Conservation (phyloP, 257 asterid species). For the Lithospermum erythrorhizon region DNA sequence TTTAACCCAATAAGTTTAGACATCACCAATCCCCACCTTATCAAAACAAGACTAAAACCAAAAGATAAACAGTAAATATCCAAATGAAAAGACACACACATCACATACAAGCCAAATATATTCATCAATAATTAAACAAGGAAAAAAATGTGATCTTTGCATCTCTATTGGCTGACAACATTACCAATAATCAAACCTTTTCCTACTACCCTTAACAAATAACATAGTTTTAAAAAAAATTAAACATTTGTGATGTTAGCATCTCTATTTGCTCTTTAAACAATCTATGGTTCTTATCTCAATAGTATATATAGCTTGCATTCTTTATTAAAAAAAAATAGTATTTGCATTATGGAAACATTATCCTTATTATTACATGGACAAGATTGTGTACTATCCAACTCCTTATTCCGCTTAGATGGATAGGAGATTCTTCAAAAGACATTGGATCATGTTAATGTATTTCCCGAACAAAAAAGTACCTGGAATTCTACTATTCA, state of each 20-base stretch:
- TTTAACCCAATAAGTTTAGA: background rate
- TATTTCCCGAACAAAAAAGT: background rate
- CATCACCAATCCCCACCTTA: constrained; percentile 4
- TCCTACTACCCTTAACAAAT: background rate
- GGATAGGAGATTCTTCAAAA: no score
- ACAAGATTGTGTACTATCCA: no score
- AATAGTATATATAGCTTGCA: no score
- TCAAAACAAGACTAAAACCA: constrained; percentile 1
- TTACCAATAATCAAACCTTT: background rate
- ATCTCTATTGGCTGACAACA: background rate
- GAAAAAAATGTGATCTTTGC: background rate
- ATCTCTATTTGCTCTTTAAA: no score
- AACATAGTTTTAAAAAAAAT: no score
- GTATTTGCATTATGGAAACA: no score
- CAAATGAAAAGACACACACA: background rate
- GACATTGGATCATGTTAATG: no score
- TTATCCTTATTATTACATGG: no score
- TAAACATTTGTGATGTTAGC: no score
- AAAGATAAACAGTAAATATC: background rate
- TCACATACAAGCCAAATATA: background rate
- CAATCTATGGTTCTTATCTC: no score
- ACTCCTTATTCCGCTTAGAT: no score
- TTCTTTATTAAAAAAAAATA: no score
- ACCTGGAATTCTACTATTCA: constrained; percentile 19
- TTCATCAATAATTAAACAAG: background rate